Evolutionary conservation across 768 basidiomycete species (phyloP).

Genomic region (Lenzites betulinus): DNA sequence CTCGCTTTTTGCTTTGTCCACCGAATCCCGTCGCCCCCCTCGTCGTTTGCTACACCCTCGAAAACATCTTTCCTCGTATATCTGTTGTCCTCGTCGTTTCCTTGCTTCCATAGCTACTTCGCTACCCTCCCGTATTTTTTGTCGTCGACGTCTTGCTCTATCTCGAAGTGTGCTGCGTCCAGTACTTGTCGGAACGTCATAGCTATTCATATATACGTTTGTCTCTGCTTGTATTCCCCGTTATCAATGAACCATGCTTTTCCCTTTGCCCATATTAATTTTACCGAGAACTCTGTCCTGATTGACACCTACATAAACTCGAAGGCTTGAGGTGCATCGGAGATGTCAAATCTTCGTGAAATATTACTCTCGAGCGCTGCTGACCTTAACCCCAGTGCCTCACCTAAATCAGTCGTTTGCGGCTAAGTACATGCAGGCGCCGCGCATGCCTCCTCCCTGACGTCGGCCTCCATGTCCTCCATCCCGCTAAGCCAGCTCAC

Average conservation of each 20-base stretch:
- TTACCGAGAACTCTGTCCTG: no score
- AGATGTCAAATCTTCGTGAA: no score
- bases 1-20: not conserved
- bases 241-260: no score
- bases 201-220: no score
- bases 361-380: no score
- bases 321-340: no score
- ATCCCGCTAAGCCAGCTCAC: constrained; percentile 23
- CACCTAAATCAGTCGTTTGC: not conserved
- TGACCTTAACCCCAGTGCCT: not conserved
- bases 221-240: not conserved
- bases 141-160: not conserved
- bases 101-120: not conserved
- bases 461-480: constrained; percentile 23
- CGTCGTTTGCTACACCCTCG: not conserved
- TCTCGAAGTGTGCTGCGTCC: not conserved
- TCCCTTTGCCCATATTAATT: no score
- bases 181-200: no score
- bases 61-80: not conserved
- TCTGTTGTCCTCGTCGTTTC: not conserved
- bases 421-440: not conserved
- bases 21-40: not conserved
- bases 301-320: no score
- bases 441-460: not conserved
- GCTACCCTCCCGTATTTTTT: not conserved